Conservation (phyloP, 2,329 filamentous ascomycete species). For the Neonectria sp. region DNA sequence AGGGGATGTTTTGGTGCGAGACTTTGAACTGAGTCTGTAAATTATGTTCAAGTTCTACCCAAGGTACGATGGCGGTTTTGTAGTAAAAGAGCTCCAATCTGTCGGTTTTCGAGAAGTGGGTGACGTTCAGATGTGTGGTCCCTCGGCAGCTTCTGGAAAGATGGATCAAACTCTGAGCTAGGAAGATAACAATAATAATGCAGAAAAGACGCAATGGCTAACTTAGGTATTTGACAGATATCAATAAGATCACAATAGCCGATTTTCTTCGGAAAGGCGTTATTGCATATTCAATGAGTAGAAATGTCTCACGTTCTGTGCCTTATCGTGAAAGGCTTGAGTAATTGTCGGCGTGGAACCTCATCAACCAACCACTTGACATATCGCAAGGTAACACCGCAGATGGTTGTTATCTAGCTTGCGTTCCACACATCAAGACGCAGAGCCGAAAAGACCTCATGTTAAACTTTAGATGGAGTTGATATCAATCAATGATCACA, state of each 20-base stretch:
- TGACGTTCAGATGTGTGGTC: neutral
- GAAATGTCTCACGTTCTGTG: neutral
- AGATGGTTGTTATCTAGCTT: neutral
- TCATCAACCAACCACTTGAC: neutral
- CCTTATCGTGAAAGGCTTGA: neutral
- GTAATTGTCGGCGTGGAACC: neutral
- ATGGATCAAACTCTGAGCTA: neutral
- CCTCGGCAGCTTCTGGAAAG: neutral
- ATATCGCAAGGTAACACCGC: neutral
- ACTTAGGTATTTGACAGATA: neutral
- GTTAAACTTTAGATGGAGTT: neutral
- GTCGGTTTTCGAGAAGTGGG: neutral
- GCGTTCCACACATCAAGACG: neutral
- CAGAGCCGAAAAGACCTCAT: neutral
- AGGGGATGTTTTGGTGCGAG: neutral
- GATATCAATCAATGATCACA: neutral
- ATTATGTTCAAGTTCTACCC: neutral
- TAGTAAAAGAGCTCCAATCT: neutral
- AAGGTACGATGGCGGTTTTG: neutral
- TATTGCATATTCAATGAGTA: neutral
- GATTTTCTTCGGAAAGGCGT: neutral
- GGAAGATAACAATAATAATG: neutral
- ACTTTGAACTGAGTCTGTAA: neutral
- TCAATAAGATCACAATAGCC: neutral
- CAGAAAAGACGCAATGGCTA: neutral